Evolutionary conservation across 768 basidiomycete species (phyloP).

Genomic region (Hemileccinum rubropunctum): DNA sequence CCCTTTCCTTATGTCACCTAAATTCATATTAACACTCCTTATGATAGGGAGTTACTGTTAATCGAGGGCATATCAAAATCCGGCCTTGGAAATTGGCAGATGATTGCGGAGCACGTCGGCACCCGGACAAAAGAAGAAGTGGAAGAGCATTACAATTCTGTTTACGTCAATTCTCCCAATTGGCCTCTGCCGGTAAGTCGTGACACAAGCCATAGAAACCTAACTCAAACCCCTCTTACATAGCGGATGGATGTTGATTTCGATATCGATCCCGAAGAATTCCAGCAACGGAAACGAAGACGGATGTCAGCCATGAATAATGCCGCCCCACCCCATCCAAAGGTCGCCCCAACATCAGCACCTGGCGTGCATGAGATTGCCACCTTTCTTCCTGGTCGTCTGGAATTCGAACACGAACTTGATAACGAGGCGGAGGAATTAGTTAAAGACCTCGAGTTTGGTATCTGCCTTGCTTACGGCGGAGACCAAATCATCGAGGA

Average conservation of each 20-base stretch:
- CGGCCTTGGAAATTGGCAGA: slow-evolving; percentile 96
- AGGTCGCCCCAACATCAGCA: slow-evolving; percentile 80
- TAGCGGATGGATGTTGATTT: slow-evolving; percentile 55
- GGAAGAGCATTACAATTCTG: slow-evolving; percentile 79
- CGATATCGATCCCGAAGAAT: slow-evolving; percentile 73
- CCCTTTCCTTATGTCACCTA: neutral
- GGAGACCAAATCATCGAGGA: slow-evolving; percentile 82
- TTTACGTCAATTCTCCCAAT: slow-evolving; percentile 74
- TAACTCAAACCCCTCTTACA: neutral
- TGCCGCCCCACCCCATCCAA: slow-evolving; percentile 53
- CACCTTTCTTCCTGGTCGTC: slow-evolving; percentile 91
- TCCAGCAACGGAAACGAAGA: slow-evolving; percentile 85
- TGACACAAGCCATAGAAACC: slow-evolving; percentile 1
- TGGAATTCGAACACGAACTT: slow-evolving; percentile 97
- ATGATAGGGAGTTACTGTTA: slow-evolving; percentile 76
- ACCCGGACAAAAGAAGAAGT: slow-evolving; percentile 93
- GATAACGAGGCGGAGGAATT: slow-evolving; percentile 97
- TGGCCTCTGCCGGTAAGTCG: slow-evolving; percentile 79
- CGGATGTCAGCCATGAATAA: slow-evolving; percentile 81
- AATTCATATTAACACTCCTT: slow-evolving; percentile 1
- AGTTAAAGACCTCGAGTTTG: slow-evolving; percentile 96
- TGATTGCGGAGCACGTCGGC: slow-evolving; percentile 92
- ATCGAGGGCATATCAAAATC: slow-evolving; percentile 84
- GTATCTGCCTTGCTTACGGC: slow-evolving; percentile 78
- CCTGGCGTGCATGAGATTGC: slow-evolving; percentile 92